Evolutionary conservation across 2,329 filamentous ascomycete species (phyloP).

Genomic region (Talaromyces sp.): DNA sequence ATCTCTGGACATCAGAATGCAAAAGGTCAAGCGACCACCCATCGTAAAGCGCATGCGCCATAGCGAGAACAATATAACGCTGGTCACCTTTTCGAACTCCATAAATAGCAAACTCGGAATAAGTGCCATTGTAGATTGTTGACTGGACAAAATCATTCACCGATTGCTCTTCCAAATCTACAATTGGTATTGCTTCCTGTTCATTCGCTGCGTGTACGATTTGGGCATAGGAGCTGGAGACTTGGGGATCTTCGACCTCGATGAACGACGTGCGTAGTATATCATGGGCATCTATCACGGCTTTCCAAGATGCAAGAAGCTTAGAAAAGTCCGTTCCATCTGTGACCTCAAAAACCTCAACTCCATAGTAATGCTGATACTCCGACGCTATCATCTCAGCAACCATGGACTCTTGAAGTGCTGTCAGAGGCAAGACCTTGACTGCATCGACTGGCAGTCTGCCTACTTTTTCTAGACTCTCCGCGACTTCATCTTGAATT

Average conservation of each 20-base stretch:
- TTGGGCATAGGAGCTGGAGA: slow-evolving; percentile 59
- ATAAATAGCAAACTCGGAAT: slow-evolving; percentile 36
- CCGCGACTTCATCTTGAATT: slow-evolving; percentile 38
- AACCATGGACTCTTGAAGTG: slow-evolving; percentile 83
- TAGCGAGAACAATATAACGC: slow-evolving; percentile 61
- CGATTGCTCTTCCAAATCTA: slow-evolving; percentile 23
- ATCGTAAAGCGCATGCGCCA: slow-evolving; percentile 86
- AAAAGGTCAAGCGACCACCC: slow-evolving; percentile 77
- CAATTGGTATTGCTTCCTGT: slow-evolving; percentile 33
- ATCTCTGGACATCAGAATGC: slow-evolving; percentile 66
- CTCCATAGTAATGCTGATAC: slow-evolving; percentile 79
- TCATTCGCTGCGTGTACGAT: slow-evolving; percentile 43
- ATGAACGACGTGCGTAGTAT: slow-evolving; percentile 75
- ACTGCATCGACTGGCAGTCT: slow-evolving; percentile 50
- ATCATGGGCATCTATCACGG: slow-evolving; percentile 60
- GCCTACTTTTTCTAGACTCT: slow-evolving; percentile 35
- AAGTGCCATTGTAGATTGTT: slow-evolving; percentile 25
- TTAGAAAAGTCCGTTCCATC: slow-evolving; percentile 54
- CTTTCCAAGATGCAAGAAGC: slow-evolving; percentile 62
- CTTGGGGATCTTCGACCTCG: slow-evolving; percentile 60
- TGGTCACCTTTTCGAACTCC: slow-evolving; percentile 35
- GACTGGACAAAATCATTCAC: slow-evolving; percentile 25
- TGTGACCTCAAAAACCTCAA: slow-evolving; percentile 68
- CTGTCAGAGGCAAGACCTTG: slow-evolving; percentile 69
- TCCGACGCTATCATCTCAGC: slow-evolving; percentile 75